Conservation (phyloP, 495 filamentous ascomycete genomes). For the Penicillium fimorum region DNA sequence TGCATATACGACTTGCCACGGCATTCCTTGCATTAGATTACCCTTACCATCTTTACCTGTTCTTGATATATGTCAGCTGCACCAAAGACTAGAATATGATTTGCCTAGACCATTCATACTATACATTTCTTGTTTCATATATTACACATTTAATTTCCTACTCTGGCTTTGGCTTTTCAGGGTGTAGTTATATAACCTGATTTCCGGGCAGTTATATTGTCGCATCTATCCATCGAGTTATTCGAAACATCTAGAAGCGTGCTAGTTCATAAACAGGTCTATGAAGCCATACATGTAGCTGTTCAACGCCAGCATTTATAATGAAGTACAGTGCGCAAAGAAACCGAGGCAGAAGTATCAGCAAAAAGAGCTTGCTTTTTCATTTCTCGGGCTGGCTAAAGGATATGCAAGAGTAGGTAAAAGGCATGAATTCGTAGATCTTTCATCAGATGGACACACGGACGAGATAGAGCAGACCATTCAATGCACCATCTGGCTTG, state of each 20-base stretch:
- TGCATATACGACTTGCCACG: not conserved
- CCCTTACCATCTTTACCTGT: not conserved
- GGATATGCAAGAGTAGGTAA: constrained; percentile 1
- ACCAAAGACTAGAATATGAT: not conserved
- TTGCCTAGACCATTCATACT: not conserved
- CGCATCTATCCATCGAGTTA: not conserved
- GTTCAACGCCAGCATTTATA: not conserved
- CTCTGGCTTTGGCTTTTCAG: not conserved
- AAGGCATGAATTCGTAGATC: constrained; percentile 24
- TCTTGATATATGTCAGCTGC: not conserved
- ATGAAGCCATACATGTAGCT: not conserved
- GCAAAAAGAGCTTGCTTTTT: not conserved
- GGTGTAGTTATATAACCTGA: not conserved
- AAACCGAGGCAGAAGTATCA: not conserved
- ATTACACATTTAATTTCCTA: not conserved
- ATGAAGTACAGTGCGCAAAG: not conserved
- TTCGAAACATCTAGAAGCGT: not conserved
- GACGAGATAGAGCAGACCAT: not conserved
- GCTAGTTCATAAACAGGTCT: not conserved
- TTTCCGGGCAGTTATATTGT: too few relatives aligned
- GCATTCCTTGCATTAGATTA: not conserved
- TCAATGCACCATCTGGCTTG: constrained; percentile 32
- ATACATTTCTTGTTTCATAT: not conserved
- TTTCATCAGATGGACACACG: constrained; percentile 13
- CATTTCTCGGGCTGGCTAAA: constrained; percentile 1